phyloP scores from a whole-genome alignment of 2,329 filamentous ascomycete genomes.

The Pestalotiopsis sp. region DNA sequence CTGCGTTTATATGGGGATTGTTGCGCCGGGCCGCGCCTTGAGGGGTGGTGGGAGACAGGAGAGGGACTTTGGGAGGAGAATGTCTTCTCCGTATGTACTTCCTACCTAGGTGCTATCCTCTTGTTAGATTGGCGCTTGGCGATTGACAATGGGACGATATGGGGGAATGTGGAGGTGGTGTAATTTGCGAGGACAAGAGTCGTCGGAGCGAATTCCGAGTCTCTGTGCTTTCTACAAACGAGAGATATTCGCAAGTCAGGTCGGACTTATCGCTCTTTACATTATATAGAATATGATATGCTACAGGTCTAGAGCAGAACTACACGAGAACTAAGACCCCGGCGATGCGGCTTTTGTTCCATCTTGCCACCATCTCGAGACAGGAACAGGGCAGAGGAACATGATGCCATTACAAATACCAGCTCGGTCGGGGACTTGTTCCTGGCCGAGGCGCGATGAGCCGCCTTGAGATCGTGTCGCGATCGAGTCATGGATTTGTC shows the following conservation, averaged over 20 bases:
- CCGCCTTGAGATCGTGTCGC: background rate
- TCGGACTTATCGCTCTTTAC: too few relatives aligned
- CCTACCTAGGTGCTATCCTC: background rate
- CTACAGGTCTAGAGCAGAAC: too few relatives aligned
- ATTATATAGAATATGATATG: too few relatives aligned
- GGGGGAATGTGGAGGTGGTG: background rate
- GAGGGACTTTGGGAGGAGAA: background rate
- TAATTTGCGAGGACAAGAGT: background rate
- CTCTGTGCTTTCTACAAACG: too few relatives aligned
- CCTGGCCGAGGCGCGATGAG: too few relatives aligned
- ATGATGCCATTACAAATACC: background rate
- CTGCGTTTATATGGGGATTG: background rate
- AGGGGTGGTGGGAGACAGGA: too few relatives aligned
- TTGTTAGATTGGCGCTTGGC: background rate
- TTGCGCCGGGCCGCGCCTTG: background rate
- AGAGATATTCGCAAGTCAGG: too few relatives aligned
- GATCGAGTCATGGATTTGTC: background rate
- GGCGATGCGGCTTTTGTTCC: background rate
- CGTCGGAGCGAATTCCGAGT: too few relatives aligned
- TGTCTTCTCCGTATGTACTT: background rate
- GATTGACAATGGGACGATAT: background rate
- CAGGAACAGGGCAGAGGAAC: background rate
- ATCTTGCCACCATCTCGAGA: background rate
- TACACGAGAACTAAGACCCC: too few relatives aligned
- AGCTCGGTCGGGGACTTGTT: too few relatives aligned